Evolutionary conservation across 345 rosid genomes (phyloP).

Genomic region (Arabidopsis arenosa): DNA sequence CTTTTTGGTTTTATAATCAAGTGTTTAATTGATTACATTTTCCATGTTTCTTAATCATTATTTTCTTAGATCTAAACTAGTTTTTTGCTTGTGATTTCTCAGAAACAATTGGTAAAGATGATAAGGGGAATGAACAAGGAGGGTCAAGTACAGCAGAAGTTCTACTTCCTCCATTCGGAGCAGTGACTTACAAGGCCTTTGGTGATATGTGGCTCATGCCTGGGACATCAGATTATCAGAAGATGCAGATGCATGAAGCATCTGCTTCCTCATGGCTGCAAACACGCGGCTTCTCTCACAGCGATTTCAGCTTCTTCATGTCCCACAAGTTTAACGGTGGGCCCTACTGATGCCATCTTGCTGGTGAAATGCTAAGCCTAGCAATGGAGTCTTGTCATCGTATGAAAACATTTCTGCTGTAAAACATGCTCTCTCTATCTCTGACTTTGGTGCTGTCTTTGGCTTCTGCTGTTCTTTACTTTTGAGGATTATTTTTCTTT

Average conservation of each 20-base stretch:
- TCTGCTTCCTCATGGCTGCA: constrained; percentile 49
- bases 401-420: not conserved
- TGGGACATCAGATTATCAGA: constrained; percentile 31
- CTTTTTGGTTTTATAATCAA: not conserved
- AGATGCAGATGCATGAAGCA: constrained; percentile 4
- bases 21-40: constrained; percentile 11
- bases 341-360: not conserved
- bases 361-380: constrained; percentile 6
- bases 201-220: constrained; percentile 49
- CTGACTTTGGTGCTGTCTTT: not conserved
- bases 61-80: constrained; percentile 3
- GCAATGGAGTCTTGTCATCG: not conserved
- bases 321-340: constrained; percentile 7
- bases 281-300: constrained; percentile 45
- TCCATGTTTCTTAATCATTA: not conserved
- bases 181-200: constrained; percentile 47
- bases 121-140: constrained; percentile 8
- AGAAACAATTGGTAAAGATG: not conserved
- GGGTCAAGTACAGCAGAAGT: not conserved
- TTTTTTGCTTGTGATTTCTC: constrained; percentile 21
- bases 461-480: constrained; percentile 7
- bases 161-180: constrained; percentile 49
- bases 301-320: constrained; percentile 53
- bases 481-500: not conserved
- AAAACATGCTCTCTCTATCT: not conserved